Evolutionary conservation across 192 early-diverging fungal genomes (phyloP).

Genomic region (Phycomyces nitens): DNA sequence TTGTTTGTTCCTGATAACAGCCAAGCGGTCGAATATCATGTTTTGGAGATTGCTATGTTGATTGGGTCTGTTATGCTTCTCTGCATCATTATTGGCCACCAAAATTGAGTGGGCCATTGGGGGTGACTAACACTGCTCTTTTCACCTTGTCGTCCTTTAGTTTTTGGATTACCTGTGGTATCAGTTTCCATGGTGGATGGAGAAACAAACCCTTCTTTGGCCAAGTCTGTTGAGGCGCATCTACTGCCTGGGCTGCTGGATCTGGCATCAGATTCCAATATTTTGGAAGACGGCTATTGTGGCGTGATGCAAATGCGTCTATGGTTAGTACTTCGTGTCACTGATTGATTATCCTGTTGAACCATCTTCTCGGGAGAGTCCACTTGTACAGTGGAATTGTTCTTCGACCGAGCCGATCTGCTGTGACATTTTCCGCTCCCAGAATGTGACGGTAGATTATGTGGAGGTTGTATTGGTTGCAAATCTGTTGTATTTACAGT

Average conservation of each 20-base stretch:
- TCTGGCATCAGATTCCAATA: conserved; percentile 15
- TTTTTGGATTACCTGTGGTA: conserved; percentile 8
- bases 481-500: conserved; percentile 20
- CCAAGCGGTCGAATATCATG: conserved; percentile 1
- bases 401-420: neutral
- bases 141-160: conserved; percentile 1
- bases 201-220: conserved; percentile 15
- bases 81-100: conserved; percentile 8
- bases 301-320: conserved; percentile 11
- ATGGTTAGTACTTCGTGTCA: neutral
- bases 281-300: neutral
- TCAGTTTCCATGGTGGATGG: conserved; percentile 19
- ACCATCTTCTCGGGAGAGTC: neutral
- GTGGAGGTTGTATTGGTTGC: neutral
- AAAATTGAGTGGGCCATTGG: conserved; percentile 18
- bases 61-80: neutral
- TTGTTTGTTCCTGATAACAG: conserved; percentile 10
- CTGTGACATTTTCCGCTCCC: conserved; percentile 9
- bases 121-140: conserved; percentile 11
- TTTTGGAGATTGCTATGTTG: neutral
- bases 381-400: conserved; percentile 2
- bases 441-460: conserved; percentile 5
- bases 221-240: conserved; percentile 22
- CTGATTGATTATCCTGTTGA: conserved; percentile 2
- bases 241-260: conserved; percentile 2